These are phyloP conservation scores for Magnolia kwangsiensis DNA, from an alignment of 164 flowering plant species.

Conservation along the genomic window DNA sequence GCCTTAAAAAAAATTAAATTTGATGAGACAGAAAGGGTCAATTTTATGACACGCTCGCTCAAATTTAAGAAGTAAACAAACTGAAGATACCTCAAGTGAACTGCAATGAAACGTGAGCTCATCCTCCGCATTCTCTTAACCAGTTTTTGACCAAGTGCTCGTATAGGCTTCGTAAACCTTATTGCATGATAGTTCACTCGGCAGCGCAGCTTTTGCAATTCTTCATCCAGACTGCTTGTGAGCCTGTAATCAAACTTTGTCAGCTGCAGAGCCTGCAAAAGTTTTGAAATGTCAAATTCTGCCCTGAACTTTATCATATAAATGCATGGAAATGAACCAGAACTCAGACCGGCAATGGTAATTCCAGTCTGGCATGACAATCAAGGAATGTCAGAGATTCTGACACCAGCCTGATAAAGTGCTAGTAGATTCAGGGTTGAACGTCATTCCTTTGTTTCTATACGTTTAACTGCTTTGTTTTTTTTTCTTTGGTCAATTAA, in stretches of 20 bases:
- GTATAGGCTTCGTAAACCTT: slow-evolving; percentile 75
- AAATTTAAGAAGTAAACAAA: background rate
- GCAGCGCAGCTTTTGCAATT: slow-evolving; percentile 85
- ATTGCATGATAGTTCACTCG: slow-evolving; percentile 93
- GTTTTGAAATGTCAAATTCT: background rate
- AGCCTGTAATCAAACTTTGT: slow-evolving; percentile 97
- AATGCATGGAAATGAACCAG: background rate
- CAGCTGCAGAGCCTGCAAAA: slow-evolving; percentile 85
- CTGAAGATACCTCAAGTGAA: slow-evolving; percentile 50
- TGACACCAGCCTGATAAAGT: background rate
- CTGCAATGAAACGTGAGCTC: slow-evolving; percentile 73
- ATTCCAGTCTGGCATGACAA: slow-evolving; percentile 6
- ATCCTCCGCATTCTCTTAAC: slow-evolving; percentile 65
- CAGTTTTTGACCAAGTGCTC: slow-evolving; percentile 62
- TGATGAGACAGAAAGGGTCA: too few relatives aligned
- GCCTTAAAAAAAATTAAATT: too few relatives aligned
- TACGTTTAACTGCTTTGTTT: too few relatives aligned
- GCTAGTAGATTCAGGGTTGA: too few relatives aligned
- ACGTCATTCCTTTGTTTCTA: too few relatives aligned
- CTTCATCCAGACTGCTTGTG: slow-evolving; percentile 67
- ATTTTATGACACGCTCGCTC: background rate
- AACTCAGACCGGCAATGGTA: slow-evolving; percentile 4
- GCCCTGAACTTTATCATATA: background rate
- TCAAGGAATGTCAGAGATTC: background rate
- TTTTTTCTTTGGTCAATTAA: too few relatives aligned